A percentile compares a stretch with the other conserved stretches of the same genome.
Evolutionary conservation across 257 asterid genomes (phyloP).

Genomic region (Nicotiana knightiana): DNA sequence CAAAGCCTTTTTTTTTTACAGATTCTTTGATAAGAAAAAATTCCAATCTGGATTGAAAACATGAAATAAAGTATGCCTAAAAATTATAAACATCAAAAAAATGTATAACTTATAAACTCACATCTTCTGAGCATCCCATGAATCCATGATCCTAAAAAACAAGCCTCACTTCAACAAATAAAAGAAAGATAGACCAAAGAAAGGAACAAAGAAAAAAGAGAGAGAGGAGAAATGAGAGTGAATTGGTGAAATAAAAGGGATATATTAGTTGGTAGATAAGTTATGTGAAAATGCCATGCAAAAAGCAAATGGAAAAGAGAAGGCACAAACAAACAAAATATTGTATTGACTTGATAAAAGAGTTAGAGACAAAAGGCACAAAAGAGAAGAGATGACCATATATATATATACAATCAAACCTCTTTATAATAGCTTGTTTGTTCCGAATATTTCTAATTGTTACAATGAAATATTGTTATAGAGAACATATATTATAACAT

Average conservation of each 20-base stretch:
- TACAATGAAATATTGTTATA: too few species aligned
- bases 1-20: not conserved
- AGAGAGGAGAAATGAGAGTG: not conserved
- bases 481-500: too few species aligned
- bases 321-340: not conserved
- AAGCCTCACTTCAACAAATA: not conserved
- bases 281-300: not conserved
- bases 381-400: too few species aligned
- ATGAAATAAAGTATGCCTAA: too few species aligned
- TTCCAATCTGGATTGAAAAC: not conserved
- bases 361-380: not conserved
- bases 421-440: too few species aligned
- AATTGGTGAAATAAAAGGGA: too few species aligned
- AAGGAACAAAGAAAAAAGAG: not conserved
- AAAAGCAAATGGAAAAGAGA: not conserved
- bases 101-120: constrained; percentile 1
- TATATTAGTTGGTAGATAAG: not conserved
- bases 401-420: too few species aligned
- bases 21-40: not conserved
- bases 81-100: not conserved
- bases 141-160: not conserved
- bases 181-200: not conserved
- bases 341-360: not conserved
- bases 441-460: too few species aligned
- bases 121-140: constrained; percentile 6